Evolutionary conservation across 306 rosid genomes (phyloP), one percentile per base, ranked within the genome.

Genomic region (Adenanthera pavonina): DNA sequence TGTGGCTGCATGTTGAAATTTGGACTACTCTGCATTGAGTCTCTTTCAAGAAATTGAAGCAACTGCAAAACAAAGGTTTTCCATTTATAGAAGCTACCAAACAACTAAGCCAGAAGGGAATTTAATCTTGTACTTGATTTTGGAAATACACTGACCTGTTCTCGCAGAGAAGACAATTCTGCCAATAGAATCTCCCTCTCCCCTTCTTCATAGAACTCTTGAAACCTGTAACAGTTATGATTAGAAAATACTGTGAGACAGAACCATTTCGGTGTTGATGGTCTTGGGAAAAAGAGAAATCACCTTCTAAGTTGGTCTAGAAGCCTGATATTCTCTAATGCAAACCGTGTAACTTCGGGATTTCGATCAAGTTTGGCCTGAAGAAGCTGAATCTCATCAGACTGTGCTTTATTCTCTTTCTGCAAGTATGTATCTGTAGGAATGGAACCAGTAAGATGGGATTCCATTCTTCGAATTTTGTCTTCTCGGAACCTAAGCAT

Each of bases 401-500:
- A 88, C 35, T 92, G 85, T 64, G 91, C 89, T 88, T 78, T 92
- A 76, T 92, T 95, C 87, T 95, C 97, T 70, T 95, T 92, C 33
- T 72, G 84, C 80, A 95, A 81, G 85, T 87, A 88, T 51, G 87
- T 78, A 61, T 90, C 94, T 3, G 83, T 61, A 8, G 96, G 87
- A 73, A 90, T 80, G 52, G 94, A 86, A 83, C 92, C 93, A 83
- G 65, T 83, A 77, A 92, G 70, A 71, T 68, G 86, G 47, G 99
- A 88, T 80, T 93, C 99, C 92, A 92, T 74, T 79, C 97, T 90
- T 59, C 80, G 90, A 64, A 95, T 95, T 87, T 95, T 95, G 80
- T 95, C 99, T 72, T 95, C 98, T 49, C 99, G 94, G 82, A 95
- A 95, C 84, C 94, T 87, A 73, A 95, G 98, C 94, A 93, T 93